These are phyloP conservation scores for Suhomyces coccinellae DNA, from an alignment of 1,139 yeast species.

Conservation along the genomic window DNA sequence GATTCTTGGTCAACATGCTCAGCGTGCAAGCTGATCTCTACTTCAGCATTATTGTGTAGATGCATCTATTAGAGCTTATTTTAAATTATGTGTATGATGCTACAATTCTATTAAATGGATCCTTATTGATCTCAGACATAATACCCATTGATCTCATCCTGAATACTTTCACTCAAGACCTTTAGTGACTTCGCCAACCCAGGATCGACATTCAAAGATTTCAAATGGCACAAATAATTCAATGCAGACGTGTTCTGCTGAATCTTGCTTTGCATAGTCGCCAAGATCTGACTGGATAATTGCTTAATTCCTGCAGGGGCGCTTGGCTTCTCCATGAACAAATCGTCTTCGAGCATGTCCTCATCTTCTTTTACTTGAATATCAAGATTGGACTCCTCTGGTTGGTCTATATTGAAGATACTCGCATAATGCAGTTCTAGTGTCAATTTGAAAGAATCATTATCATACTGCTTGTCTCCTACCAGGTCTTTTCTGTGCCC, in stretches of 20 bases:
- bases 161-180: conserved; percentile 13
- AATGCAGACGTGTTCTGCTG: neutral
- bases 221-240: conserved; percentile 1
- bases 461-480: neutral
- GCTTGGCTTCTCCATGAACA: conserved; percentile 14
- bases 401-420: conserved; percentile 14
- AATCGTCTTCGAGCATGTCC: conserved; percentile 17
- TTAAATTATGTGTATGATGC: no score
- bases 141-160: conserved; percentile 15
- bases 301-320: neutral
- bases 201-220: conserved; percentile 2
- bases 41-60: no score
- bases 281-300: conserved; percentile 5
- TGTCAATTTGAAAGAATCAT: conserved; percentile 9
- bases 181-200: conserved; percentile 3
- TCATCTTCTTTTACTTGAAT: conserved; percentile 13
- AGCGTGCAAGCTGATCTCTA: no score
- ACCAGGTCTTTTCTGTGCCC: neutral
- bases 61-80: no score
- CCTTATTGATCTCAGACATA: conserved; percentile 6
- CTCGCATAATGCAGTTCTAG: conserved; percentile 18
- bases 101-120: neutral
- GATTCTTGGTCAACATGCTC: no score
- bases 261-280: neutral
- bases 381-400: conserved; percentile 10